These are phyloP conservation scores for Cladochytrium replicatum DNA, from an alignment of 192 early-diverging fungal species.

Conservation along the genomic window DNA sequence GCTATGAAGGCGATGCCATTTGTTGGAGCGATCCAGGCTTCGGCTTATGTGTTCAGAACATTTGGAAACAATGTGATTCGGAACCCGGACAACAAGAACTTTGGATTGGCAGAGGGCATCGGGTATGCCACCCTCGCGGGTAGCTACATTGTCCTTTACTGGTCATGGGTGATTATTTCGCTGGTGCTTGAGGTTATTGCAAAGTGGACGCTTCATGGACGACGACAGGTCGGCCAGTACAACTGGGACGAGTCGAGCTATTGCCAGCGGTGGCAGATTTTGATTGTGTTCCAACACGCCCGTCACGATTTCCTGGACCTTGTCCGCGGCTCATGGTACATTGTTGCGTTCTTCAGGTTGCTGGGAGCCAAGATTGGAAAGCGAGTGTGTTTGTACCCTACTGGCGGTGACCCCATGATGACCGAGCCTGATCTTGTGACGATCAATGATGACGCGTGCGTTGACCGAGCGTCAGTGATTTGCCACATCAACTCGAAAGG, in stretches of 20 bases:
- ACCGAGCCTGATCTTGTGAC: conserved; percentile 38
- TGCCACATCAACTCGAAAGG: conserved; percentile 35
- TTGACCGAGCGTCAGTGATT: conserved; percentile 33
- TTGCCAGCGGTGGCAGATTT: conserved; percentile 39
- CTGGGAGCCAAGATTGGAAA: conserved; percentile 33
- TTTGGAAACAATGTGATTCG: too few relatives aligned
- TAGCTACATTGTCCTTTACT: not conserved
- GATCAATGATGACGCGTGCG: conserved; percentile 24
- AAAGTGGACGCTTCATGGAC: conserved; percentile 33
- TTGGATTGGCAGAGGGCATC: too few relatives aligned
- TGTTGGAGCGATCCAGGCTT: too few relatives aligned
- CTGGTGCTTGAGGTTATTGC: conserved; percentile 17
- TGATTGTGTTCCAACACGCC: conserved; percentile 21
- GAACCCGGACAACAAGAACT: too few relatives aligned
- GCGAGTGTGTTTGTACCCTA: conserved; percentile 31
- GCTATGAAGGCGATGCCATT: too few relatives aligned
- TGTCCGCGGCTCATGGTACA: conserved; percentile 24
- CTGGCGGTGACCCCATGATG: conserved; percentile 43
- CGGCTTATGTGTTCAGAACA: too few relatives aligned
- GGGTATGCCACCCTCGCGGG: too few relatives aligned
- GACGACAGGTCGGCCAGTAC: conserved; percentile 22
- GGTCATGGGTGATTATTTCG: too few relatives aligned
- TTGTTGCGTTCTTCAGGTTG: conserved; percentile 29
- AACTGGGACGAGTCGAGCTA: conserved; percentile 38
- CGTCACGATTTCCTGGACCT: conserved; percentile 20